A percentile compares a stretch with the other conserved stretches of the same genome.
phyloP scores from a whole-genome alignment of 176 grass and related monocot species.

The Musa schizocarpa region DNA sequence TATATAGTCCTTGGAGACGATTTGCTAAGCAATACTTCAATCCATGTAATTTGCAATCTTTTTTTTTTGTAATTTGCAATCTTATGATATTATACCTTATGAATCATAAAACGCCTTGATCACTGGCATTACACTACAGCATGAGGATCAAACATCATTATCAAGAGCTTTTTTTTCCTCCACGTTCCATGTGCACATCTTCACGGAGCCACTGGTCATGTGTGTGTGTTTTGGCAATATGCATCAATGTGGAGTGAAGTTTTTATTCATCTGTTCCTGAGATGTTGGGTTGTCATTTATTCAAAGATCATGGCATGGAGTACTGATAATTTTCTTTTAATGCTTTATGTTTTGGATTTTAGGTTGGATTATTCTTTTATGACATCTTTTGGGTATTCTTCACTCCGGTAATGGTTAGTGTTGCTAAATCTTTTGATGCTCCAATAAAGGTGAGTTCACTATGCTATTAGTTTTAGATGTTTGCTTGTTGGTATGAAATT shows the following conservation, averaged over 20 bases:
- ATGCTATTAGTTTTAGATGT: neutral
- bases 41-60: neutral
- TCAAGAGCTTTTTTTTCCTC: no score
- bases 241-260: no score
- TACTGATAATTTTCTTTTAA: neutral
- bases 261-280: no score
- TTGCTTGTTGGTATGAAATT: neutral
- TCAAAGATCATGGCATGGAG: neutral
- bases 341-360: neutral
- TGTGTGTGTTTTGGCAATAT: no score
- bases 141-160: no score
- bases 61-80: neutral
- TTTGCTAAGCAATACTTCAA: neutral
- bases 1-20: neutral
- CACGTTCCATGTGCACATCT: no score
- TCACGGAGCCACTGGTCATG: no score
- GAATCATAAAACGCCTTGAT: no score
- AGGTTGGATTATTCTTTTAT: slow-evolving; percentile 84
- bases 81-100: neutral
- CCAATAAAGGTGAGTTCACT: slow-evolving; percentile 68
- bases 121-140: no score
- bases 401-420: slow-evolving; percentile 94
- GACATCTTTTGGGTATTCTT: slow-evolving; percentile 99
- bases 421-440: slow-evolving; percentile 98
- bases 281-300: neutral